Evolutionary conservation across 179 eudicot species (phyloP), one percentile per base, ranked within the genome.

Genomic region (Silene coronaria): DNA sequence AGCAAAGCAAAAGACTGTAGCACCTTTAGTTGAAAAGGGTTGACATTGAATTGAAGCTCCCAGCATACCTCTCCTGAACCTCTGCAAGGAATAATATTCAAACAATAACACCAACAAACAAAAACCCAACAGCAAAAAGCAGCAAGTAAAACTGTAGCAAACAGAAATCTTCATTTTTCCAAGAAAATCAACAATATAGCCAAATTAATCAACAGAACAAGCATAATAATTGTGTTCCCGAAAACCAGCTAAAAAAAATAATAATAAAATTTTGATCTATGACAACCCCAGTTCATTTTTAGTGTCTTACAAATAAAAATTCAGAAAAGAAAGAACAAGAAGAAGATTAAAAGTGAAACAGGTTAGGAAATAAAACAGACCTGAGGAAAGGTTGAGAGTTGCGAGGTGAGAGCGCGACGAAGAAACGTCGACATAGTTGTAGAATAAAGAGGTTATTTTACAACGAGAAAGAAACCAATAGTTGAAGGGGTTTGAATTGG

Each of bases 21-120:
- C 79, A 93, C 98, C 98, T 89, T 85, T 91, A n/a, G 91, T 23
- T 36, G 97, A 85, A 80, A 89, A 92, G 62, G 75, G 77, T 79
- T 78, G 80, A 55, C 70, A 69, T 64, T 79, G 84, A 16, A 75
- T 75, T 23, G 86, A 75, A 42, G 85, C 73, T 61, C 85, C 85
- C 65, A 86, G 71, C 17, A 84, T 63, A 61, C 88, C 84, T 76
- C 73, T 79, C 72, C 85, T 72, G 34, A 79, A 72, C 6, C 82
- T 82, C 97, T 92, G 88, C 85, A 73, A 64, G 3, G 64, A 66
- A 74, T 22, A 76, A 57, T n/a, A 66, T 5, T 36, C 13, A 30
- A 75, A 53, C 45, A 53, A n/a, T 64, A 60, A 60, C 12, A 61
- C 34, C 66, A 13, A 22, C 6, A 21, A 59, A 22, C 24, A n/a